Evolutionary conservation across 2,329 filamentous ascomycete genomes (phyloP), one percentile per base, ranked within the genome.

Genomic region (Phoma sp.): DNA sequence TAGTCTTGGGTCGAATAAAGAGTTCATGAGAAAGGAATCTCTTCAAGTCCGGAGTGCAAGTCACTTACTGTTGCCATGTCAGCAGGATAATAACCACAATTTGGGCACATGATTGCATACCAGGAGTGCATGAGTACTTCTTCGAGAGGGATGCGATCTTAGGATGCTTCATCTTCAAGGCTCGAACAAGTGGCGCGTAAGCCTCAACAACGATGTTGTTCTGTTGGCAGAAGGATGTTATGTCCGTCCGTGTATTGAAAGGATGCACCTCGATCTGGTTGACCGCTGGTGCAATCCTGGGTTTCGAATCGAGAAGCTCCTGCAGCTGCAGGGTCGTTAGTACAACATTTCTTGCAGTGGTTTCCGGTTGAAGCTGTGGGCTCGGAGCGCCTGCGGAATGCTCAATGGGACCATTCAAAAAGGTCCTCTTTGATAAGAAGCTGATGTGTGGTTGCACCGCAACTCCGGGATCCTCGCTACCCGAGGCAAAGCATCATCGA

Each of bases 261-360:
- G 90, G 90, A 57, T 93, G 90, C 1, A 93, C 83, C 72, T 93
- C 72, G 64, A 93, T 88, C 76, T 95, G 91, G 66, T 93, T 93
- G 43, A 93, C 84, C 1, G 86, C 84, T 0, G 91, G 90, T 9
- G 78, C 72, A 38, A 90, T 81, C 0, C 81, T 80, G 0, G 88
- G 87, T 10, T 84, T 84, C 0, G 82, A 82, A 2, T 81, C 80
- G 66, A 91, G 82, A 42, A 92, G 77, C 68, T 92, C 89, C 59
- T 90, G 82, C 43, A 92, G 81, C 83, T 88, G 58, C 23, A 15
- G 14, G 15, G 17, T 45, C 23, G 59, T 68, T 50, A 69, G 63
- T 49, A 6, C 17, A n/a, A 33, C 11, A 48, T 43, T 42, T 10
- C 9, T 47, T 48, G 30, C 23, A 37, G 26, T 32, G 10, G 23